Percentiles rank a stretch among this genome's conserved stretches.
These are phyloP conservation scores for Phtheirospermum japonicum DNA, from an alignment of 257 asterid genomes.

Conservation along the genomic window DNA sequence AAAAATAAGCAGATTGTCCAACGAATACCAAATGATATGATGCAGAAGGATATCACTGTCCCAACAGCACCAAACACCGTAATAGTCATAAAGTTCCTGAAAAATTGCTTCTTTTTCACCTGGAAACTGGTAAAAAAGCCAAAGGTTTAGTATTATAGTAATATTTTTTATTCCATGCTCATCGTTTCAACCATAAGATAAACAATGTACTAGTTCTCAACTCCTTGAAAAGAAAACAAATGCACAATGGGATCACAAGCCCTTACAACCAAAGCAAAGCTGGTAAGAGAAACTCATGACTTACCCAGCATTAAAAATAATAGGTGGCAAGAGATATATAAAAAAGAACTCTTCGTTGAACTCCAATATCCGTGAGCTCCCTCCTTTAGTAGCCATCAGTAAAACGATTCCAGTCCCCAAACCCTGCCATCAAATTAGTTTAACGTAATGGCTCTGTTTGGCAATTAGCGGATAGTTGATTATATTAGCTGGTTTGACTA, in stretches of 20 bases:
- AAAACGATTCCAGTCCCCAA: slow-evolving; percentile 46
- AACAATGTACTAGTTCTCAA: not conserved
- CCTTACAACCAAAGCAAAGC: too few relatives aligned
- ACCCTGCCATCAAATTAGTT: slow-evolving; percentile 49
- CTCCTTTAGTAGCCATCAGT: slow-evolving; percentile 47
- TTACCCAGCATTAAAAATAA: slow-evolving; percentile 83
- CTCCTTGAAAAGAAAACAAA: not conserved
- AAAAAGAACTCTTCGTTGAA: slow-evolving; percentile 76
- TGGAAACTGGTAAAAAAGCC: slow-evolving; percentile 50
- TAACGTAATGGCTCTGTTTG: too few relatives aligned
- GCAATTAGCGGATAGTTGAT: too few relatives aligned
- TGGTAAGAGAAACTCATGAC: not conserved
- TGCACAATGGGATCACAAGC: not conserved
- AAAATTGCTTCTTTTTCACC: slow-evolving; percentile 74
- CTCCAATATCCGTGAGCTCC: slow-evolving; percentile 51
- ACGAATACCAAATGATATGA: slow-evolving; percentile 57
- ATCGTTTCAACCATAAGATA: too few relatives aligned
- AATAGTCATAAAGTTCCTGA: slow-evolving; percentile 57
- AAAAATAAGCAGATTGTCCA: not conserved
- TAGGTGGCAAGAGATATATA: slow-evolving; percentile 77
- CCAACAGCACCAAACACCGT: slow-evolving; percentile 73
- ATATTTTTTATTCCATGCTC: too few relatives aligned
- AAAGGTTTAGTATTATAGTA: not conserved
- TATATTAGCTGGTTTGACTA: too few relatives aligned
- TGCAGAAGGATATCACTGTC: slow-evolving; percentile 65